Percentiles rank a stretch among this genome's conserved stretches.
phyloP scores from a whole-genome alignment of 768 basidiomycete genomes.

The Agrocybe praecox region DNA sequence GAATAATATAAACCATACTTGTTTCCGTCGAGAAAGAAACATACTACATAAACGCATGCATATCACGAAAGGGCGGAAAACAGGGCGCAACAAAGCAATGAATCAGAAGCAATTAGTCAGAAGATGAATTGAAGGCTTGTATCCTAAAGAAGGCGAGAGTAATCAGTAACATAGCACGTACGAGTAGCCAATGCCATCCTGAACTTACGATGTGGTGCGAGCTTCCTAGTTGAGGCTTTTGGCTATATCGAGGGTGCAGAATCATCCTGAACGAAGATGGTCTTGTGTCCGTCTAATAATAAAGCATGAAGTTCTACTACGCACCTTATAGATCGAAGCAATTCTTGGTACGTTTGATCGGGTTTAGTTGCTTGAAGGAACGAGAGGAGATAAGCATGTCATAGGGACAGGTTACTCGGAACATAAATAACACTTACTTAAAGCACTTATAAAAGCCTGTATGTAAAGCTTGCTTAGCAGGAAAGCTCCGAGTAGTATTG shows the following conservation, averaged over 20 bases:
- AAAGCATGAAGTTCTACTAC: conserved; percentile 1
- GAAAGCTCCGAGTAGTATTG: neutral
- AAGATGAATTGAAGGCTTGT: conserved; percentile 35
- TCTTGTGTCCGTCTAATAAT: neutral
- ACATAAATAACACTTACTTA: conserved; percentile 35
- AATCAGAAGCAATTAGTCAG: conserved; percentile 9
- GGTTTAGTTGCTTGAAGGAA: conserved; percentile 38
- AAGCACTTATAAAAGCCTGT: conserved; percentile 62
- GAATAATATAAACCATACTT: too few relatives aligned
- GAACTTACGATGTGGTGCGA: conserved; percentile 66
- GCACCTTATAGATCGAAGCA: conserved; percentile 60
- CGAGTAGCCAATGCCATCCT: neutral
- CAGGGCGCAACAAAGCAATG: too few relatives aligned
- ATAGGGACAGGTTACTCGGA: neutral
- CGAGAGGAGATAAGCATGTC: neutral
- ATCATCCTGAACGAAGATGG: conserved; percentile 40
- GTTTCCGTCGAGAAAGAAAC: too few relatives aligned
- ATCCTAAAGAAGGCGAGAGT: conserved; percentile 26
- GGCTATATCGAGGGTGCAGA: conserved; percentile 60
- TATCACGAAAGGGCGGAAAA: too few relatives aligned
- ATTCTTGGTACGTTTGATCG: conserved; percentile 63
- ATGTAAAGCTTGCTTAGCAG: neutral
- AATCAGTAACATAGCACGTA: neutral
- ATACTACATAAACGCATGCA: too few relatives aligned
- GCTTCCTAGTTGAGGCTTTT: conserved; percentile 75